Evolutionary conservation across 148 eudicot species (phyloP), one percentile per base, ranked within the genome.

Genomic region (Rhododendron mucronatum): DNA sequence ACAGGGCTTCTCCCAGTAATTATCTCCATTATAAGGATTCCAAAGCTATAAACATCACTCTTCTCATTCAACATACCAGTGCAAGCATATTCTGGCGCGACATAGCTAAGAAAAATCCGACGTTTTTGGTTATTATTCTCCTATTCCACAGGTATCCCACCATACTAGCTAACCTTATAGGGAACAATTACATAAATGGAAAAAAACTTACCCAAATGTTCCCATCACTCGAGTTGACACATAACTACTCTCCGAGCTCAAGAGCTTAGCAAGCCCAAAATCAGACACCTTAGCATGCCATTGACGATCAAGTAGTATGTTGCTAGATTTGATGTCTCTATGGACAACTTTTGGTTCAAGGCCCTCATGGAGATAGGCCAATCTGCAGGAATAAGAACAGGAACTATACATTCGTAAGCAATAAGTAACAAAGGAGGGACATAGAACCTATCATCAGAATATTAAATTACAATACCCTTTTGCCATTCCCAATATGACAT

Each of bases 141-240:
- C 74, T 28, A 26, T 67, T 11, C 33, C 35, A 26, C 73, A 65
- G 73, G 73, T n/a, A 65, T 65, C 73, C n/a, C 73, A 67, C 33
- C 74, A 12, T 67, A 26, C 3, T 26, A 9, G 74, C 35, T 10
- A 67, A 67, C 35, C 74, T n/a, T 50, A 30, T 9, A 61, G n/a
- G 69, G 8, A 80, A 71, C 35, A 50, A 86, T 30, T 30, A 73
- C 16, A 13, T 6, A 35, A 80, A 2, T 55, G 41, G 21, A n/a
- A 65, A 71, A 50, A 89, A 92, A 82, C 75, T 90, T 77, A 95
- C 98, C 98, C 98, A 81, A 95, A 95, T 45, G 98, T 96, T 82
- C 98, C 98, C 98, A 96, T 96, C 75, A 96, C 98, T 35, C 98
- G 96, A 75, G 98, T 96, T 30, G 98, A 94, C 77, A 96, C 98